These are phyloP conservation scores for Tylopilus sp. DNA, from an alignment of 768 basidiomycete species.

Conservation along the genomic window DNA sequence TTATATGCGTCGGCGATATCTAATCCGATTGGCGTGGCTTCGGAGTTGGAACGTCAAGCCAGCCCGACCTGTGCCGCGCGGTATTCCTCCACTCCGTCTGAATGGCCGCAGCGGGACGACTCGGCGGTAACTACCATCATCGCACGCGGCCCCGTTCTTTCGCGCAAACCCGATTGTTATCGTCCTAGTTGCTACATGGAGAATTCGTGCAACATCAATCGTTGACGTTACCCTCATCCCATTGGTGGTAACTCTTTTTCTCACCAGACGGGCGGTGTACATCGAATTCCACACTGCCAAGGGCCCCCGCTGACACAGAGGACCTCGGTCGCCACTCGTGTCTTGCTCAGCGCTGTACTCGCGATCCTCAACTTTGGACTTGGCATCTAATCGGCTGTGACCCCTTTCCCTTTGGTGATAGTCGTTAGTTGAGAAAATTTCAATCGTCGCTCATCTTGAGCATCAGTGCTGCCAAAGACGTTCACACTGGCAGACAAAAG, in stretches of 20 bases:
- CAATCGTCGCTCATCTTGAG: too few species aligned
- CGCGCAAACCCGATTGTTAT: conserved; percentile 7
- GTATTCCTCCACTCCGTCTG: not conserved
- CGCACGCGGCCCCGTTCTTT: not conserved
- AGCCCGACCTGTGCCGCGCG: conserved; percentile 13
- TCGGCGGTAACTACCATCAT: conserved; percentile 11
- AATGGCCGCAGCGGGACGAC: conserved; percentile 1
- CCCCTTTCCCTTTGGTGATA: too few species aligned
- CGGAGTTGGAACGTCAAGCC: conserved; percentile 24
- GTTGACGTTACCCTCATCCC: not conserved
- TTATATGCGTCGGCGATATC: conserved; percentile 27
- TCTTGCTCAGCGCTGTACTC: conserved; percentile 1
- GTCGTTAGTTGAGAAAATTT: too few species aligned
- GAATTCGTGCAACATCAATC: not conserved
- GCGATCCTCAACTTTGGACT: not conserved
- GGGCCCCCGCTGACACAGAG: not conserved
- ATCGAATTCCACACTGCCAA: not conserved
- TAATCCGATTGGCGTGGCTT: conserved; percentile 23
- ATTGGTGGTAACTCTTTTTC: not conserved
- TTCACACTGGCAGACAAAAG: too few species aligned
- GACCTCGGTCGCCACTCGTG: not conserved
- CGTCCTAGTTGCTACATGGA: not conserved
- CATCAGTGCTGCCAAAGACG: too few species aligned
- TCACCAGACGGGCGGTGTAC: too few species aligned
- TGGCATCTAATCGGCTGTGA: not conserved